Conservation (phyloP, 2,329 filamentous ascomycete species). For the Calonectria honghensis region DNA sequence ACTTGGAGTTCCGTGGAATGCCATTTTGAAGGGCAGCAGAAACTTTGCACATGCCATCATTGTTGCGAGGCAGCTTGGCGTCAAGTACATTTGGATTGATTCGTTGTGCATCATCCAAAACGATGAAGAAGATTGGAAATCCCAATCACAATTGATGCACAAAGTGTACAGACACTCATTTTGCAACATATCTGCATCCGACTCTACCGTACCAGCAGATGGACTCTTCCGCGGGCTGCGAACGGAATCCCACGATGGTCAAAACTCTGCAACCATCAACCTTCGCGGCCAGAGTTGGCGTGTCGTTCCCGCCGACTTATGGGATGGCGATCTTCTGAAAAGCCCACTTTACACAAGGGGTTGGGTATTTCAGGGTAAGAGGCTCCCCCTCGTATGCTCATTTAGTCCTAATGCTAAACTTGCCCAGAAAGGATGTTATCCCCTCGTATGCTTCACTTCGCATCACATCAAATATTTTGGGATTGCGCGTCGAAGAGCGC, state of each 20-base stretch:
- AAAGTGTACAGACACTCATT: not conserved
- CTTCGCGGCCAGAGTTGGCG: not conserved
- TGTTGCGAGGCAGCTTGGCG: slow-evolving; percentile 2
- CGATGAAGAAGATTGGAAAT: not conserved
- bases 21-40: not conserved
- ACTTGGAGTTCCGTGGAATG: not conserved
- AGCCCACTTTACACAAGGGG: not conserved
- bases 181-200: not conserved
- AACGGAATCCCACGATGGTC: not conserved
- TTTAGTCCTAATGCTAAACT: too few species aligned
- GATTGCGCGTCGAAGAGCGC: slow-evolving; percentile 1
- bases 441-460: slow-evolving; percentile 13
- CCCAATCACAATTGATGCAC: not conserved
- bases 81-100: slow-evolving; percentile 9
- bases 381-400: too few species aligned
- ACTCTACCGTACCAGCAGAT: not conserved
- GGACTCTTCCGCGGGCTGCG: not conserved
- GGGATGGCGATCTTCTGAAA: slow-evolving; percentile 1
- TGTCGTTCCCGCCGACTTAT: not conserved
- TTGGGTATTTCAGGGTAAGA: slow-evolving; percentile 7
- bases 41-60: not conserved
- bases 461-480: slow-evolving; percentile 9
- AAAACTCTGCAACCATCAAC: not conserved
- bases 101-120: slow-evolving; percentile 3
- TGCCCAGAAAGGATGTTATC: not conserved